Evolutionary conservation across 2,329 filamentous ascomycete genomes (phyloP).

Genomic region (Sclerotinia sclerotiorum): DNA sequence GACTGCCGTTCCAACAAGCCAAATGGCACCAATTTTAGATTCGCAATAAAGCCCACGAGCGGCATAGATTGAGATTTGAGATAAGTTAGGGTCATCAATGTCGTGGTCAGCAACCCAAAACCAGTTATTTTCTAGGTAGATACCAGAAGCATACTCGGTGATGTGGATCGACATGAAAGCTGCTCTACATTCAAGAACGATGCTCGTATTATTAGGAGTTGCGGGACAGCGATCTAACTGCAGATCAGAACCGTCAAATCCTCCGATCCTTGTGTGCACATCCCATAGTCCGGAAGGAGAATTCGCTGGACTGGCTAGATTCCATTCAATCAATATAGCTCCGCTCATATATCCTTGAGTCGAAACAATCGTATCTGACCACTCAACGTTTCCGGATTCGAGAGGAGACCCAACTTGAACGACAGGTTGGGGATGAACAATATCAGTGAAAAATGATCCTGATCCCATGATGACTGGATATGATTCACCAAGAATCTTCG

Average conservation of each 20-base stretch:
- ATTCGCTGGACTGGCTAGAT: conserved; percentile 50
- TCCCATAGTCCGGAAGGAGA: conserved; percentile 57
- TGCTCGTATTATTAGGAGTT: conserved; percentile 44
- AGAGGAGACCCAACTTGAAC: conserved; percentile 56
- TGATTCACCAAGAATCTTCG: conserved; percentile 44
- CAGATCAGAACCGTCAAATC: conserved; percentile 43
- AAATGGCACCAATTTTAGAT: conserved; percentile 47
- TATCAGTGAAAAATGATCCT: conserved; percentile 48
- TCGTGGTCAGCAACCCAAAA: conserved; percentile 50
- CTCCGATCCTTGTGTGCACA: conserved; percentile 42
- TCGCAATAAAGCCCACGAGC: conserved; percentile 52
- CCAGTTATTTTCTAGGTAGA: conserved; percentile 52
- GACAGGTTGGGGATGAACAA: conserved; percentile 48
- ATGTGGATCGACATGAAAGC: conserved; percentile 42
- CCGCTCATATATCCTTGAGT: conserved; percentile 59
- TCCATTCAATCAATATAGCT: conserved; percentile 66
- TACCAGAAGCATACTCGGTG: conserved; percentile 44
- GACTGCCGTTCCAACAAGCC: conserved; percentile 48
- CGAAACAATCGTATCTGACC: conserved; percentile 60
- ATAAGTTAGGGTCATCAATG: conserved; percentile 45
- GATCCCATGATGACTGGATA: conserved; percentile 45
- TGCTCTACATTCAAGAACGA: conserved; percentile 41
- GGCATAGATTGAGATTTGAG: conserved; percentile 55
- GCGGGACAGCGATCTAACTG: conserved; percentile 49
- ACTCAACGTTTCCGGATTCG: conserved; percentile 59